These are phyloP conservation scores for Zymoseptoria ardabiliae DNA, from an alignment of 2,329 filamentous ascomycete genomes.

Conservation along the genomic window DNA sequence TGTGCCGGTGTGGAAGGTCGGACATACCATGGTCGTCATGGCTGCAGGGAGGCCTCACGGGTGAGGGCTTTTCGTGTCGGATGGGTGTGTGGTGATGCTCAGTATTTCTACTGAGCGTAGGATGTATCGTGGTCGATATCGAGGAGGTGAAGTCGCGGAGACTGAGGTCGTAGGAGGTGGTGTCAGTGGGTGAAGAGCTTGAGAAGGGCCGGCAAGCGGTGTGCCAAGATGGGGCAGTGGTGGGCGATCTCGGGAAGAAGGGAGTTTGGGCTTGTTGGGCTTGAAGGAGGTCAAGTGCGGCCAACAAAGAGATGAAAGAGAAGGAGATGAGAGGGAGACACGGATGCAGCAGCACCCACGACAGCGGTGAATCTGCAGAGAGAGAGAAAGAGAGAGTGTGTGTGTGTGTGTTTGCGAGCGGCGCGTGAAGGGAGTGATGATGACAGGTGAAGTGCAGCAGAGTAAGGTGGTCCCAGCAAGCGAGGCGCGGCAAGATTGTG, in stretches of 20 bases:
- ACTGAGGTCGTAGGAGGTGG: slow-evolving; percentile 1
- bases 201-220: slow-evolving; percentile 1
- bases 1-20: slow-evolving; percentile 24
- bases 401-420: not conserved
- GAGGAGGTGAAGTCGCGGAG: not conserved
- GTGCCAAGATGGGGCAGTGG: slow-evolving; percentile 2
- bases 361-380: not conserved
- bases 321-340: not conserved
- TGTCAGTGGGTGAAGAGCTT: not conserved
- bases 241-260: not conserved
- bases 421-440: no score
- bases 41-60: slow-evolving; percentile 27
- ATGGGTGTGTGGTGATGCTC: slow-evolving; percentile 13
- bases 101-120: slow-evolving; percentile 23
- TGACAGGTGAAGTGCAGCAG: not conserved
- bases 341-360: not conserved
- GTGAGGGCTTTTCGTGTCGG: slow-evolving; percentile 17
- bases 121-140: not conserved
- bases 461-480: not conserved
- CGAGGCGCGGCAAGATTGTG: not conserved
- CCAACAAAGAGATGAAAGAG: not conserved
- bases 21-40: slow-evolving; percentile 59
- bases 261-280: not conserved
- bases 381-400: no score
- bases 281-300: not conserved